Evolutionary conservation across 441 rosid species (phyloP), one percentile per base, ranked within the genome.

Genomic region (Arabidopsis lyrata): DNA sequence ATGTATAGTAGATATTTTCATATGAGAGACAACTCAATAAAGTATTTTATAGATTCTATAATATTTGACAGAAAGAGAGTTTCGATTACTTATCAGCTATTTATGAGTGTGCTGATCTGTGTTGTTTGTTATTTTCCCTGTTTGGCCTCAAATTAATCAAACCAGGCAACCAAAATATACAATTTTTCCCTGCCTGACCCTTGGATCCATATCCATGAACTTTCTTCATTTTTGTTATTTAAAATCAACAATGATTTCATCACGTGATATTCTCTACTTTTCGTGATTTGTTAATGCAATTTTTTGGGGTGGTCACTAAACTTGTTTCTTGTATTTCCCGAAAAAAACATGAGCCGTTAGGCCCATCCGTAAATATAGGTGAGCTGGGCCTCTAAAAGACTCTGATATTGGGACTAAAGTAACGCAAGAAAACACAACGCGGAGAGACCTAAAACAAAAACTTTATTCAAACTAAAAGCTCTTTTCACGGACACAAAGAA

Each of bases 311-410:
- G 29, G 29, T 27, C 5, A 7, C 38, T 3, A 16, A 34, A 15
- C 27, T 2, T 10, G 12, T 53, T 14, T 2, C 36, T 8, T 32
- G 8, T n/a, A 15, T 63, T 5, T 5, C 27, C 20, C 1, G 1
- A 1, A 15, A 6, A 32, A 3, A 20, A 2, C 13, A 6, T 41
- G 52, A 54, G 8, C 41, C 7, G 8, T 41, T 42, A 41, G 54
- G 73, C 73, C 64, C 31, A 56, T 56, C 35, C 9, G 6, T 44
- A 16, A 11, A 12, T 5, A 15, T 3, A 24, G 29, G 29, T 24
- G 56, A 52, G 5, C 1, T 66, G 61, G 71, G 71, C 48, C 70
- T 20, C 3, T 31, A 1, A 6, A 31, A 29, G 22, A 65, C 14
- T 32, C 13, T 5, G 18, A 32, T 7, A 12, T 31, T 31, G 6